Base-by-base conservation (phyloP, 352 stramenopile species). In the Phytophthora europaea region DNA sequence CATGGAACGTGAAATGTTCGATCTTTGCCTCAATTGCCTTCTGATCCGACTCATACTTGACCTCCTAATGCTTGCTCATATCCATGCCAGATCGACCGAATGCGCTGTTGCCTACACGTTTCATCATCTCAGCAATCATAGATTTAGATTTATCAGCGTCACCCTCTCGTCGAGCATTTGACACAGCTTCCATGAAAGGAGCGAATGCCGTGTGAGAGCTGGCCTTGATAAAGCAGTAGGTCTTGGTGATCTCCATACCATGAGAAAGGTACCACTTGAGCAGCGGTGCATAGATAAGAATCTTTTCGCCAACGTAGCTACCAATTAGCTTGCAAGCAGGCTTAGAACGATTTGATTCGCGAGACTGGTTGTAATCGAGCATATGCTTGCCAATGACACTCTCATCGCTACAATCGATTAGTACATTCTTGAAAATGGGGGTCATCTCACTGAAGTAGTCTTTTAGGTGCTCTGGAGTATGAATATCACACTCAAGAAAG, bases 241-340 rank as follows among this genome's bases (percentile, higher is more conserved):
- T 70, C 22, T 75, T 75, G 8, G 63, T 81, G 18, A 81, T 62
- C 6, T 61, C 62, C 5, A 82, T 33, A 2, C 77, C 77, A 45
- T 84, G 71, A 4, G 12, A 8, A 13, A 84, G 16, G 28, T 85
- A 85, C 75, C 78, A 85, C 15, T 79, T 81, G 0, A 85, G 40
- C 16, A 81, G 31, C 9, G 75, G 71, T 9, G 72, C 64, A 26
- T 83, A 83, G 9, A 85, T 75, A 0, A 85, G 58, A 40, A 80
- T 81, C 18, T 73, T 57, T 13, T 71, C 64, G 4, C 72, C 78
- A 56, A 83, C 81, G 50, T 79, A 83, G 15, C 54, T 71, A 22
- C 72, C 65, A 28, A 83, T 79, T 0, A 83, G 60, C 48, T 83
- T 83, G 1, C 26, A 33, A 56, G 48, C 33, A 26, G 56, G 34